Evolutionary conservation across 2,329 filamentous ascomycete species (phyloP).

Genomic region (Colletotrichum eleusines): DNA sequence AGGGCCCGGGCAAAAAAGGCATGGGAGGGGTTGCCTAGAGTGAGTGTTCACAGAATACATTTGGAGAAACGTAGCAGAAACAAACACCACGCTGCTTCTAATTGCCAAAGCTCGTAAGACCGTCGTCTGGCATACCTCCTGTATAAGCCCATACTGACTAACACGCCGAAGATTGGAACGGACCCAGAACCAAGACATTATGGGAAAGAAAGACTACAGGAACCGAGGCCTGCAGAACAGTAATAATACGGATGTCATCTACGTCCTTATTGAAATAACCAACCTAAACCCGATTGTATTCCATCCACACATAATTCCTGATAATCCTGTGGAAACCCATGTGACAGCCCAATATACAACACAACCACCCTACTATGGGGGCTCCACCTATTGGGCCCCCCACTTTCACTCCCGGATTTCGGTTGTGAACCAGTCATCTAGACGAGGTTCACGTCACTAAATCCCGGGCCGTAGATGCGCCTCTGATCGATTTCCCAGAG

Average conservation of each 20-base stretch:
- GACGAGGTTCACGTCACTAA: constrained; percentile 41
- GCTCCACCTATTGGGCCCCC: neutral
- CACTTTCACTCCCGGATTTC: neutral
- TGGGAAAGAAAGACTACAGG: constrained; percentile 31
- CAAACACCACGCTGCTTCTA: neutral
- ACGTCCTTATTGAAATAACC: constrained; percentile 32
- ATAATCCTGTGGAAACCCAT: constrained; percentile 6
- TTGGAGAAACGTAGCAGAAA: neutral
- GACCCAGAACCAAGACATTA: neutral
- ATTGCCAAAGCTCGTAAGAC: neutral
- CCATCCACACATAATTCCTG: constrained; percentile 17
- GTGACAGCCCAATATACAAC: constrained; percentile 5
- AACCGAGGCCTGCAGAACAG: constrained; percentile 26
- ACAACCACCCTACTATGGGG: neutral
- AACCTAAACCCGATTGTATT: constrained; percentile 34
- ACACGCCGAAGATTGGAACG: neutral
- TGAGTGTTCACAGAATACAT: neutral
- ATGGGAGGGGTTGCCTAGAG: neutral
- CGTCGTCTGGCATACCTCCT: neutral
- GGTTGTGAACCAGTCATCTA: constrained; percentile 37
- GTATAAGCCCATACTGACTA: neutral
- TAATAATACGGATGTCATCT: constrained; percentile 38
- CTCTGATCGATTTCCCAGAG: constrained; percentile 37
- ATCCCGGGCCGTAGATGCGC: constrained; percentile 39
- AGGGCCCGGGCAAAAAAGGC: neutral